Evolutionary conservation across 768 basidiomycete species (phyloP).

Genomic region (Kwoniella bestiolae): DNA sequence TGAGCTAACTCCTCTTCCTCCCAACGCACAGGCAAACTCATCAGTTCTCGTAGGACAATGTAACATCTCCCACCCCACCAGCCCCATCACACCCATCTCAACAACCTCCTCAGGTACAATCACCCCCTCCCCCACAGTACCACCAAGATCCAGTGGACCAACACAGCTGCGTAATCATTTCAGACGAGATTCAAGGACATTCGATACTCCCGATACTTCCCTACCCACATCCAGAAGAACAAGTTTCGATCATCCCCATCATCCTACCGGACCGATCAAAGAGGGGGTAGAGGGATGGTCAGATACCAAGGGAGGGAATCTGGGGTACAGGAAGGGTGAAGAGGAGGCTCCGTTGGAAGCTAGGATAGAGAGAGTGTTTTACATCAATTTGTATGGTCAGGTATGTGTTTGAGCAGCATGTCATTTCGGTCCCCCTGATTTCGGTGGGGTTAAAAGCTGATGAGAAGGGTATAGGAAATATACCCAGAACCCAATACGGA

Average conservation of each 20-base stretch:
- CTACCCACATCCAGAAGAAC: constrained; percentile 7
- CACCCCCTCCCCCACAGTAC: constrained; percentile 18
- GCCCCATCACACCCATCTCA: not conserved
- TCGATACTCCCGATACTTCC: constrained; percentile 36
- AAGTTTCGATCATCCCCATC: not conserved
- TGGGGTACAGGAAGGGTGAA: constrained; percentile 53
- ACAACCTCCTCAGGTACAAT: constrained; percentile 3
- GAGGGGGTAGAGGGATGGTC: constrained; percentile 20
- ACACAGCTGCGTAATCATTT: constrained; percentile 20
- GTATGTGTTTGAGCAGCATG: constrained; percentile 24
- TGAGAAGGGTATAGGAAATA: constrained; percentile 64
- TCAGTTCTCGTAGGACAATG: constrained; percentile 84
- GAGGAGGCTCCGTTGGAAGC: constrained; percentile 47
- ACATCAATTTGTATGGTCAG: constrained; percentile 87
- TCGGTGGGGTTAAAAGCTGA: constrained; percentile 6
- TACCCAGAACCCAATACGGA: constrained; percentile 84
- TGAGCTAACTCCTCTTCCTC: too few species aligned
- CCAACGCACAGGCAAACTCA: constrained; percentile 72
- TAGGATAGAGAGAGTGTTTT: constrained; percentile 63
- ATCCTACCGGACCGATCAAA: constrained; percentile 6
- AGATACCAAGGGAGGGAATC: constrained; percentile 30
- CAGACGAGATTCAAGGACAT: constrained; percentile 50
- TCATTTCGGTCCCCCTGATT: not conserved
- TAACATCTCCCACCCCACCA: constrained; percentile 82
- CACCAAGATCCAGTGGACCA: constrained; percentile 23